Base-by-base conservation (phyloP, 768 basidiomycete species). In the Lactarius deliciosus region DNA sequence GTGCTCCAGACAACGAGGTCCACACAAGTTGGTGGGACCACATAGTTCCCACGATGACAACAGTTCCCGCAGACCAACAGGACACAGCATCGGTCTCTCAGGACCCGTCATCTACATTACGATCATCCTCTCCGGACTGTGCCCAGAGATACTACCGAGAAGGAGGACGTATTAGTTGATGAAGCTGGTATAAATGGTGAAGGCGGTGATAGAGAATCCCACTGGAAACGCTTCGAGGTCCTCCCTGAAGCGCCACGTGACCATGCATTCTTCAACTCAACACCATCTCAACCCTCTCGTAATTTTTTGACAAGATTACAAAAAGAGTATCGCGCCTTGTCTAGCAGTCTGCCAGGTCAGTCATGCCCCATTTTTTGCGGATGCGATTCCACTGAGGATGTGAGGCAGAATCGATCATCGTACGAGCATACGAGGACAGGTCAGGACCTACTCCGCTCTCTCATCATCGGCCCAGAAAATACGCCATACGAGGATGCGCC, bases 401-500 rank as follows among this genome's bases (percentile, higher is more conserved):
- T 32, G 67, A 59, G 10, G 72, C 50, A 91, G 94, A 94, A 66
- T 89, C 90, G 16, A 95, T 98, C 70, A 73, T 96, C 61, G 92
- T 98, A 57, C 86, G 94, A 64, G 89, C 90, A 30, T 98, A 91
- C 74, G 95, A 97, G 76, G 90, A 96, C 75, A 86, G 95, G 32
- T 81, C 86, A n/a, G 54, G 95, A 98, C 79, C 82, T 98, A 43
- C 76, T 97, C 67, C 86, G 95, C 38, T 91, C 85, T 73, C 81
- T 98, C 58, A 98, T 98, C 66, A 87, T 98, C 69, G 95, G 95
- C 3, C 93, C 94, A 64, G 86, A 90, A 72, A 95, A 94, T 69
- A 97, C 96, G 10, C 95, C 95, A n/a, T 97, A 96, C 71, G 86
- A 92, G 75, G 90, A 96, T 75, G 92, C 93, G 22, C 96, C 95